Base-by-base conservation (phyloP, 805 yeast genomes). In the Brettanomyces custersianus region DNA sequence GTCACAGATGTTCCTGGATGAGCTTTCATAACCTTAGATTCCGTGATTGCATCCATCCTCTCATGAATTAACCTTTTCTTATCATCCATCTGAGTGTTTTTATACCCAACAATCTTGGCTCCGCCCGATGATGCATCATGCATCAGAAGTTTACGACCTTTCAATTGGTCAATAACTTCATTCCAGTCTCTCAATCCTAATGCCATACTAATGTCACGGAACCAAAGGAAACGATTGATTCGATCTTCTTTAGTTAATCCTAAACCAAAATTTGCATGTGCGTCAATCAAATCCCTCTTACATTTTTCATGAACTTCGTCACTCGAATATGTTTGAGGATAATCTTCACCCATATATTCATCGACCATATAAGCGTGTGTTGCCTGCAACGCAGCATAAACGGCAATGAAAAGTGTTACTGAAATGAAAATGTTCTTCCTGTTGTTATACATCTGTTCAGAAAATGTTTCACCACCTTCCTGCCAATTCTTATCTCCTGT, bases 221-320 rank as follows among this genome's bases (percentile, higher is more conserved):
- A 72, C 77, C 77, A 72, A 37, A 77, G 43, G 47, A 77, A 77
- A 40, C 85, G 60, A 39, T 66, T 60, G 19, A 77, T 63, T 25
- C 83, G 59, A 3, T 73, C 68, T 33, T 68, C 53, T 41, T 70
- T 68, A 16, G 66, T 62, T 5, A 48, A 55, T 21, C 74, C 82
- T 27, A 67, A 50, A 2, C 80, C 79, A 47, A 63, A 74, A 48
- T 76, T 77, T 13, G 57, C 43, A 37, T 66, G 65, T 1, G 75
- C 71, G 21, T 57, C 55, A 8, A 47, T 46, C 42, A 65, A 58
- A 39, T 63, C 72, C 12, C 42, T 36, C 41, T 62, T 70, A 18
- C 65, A 60, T 29, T 51, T 62, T 20, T 66, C 68, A 37, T 68
- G 67, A 4, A 63, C 39, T 18, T 34, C 34, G 27, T 49, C 51